Evolutionary conservation across 805 yeast genomes (phyloP).

Genomic region (Yueomyces sp.): DNA sequence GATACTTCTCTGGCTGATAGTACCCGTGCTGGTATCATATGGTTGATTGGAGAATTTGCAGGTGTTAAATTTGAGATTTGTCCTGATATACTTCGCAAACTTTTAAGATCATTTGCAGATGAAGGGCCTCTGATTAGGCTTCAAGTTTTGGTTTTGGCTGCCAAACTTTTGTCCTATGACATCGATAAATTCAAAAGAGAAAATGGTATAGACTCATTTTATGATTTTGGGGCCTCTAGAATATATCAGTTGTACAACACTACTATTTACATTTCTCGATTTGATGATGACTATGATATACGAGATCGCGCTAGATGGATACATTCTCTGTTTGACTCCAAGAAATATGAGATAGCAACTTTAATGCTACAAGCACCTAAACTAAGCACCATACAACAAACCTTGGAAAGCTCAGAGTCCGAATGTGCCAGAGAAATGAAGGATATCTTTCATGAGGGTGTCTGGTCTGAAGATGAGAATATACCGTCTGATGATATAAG

Average conservation of each 20-base stretch:
- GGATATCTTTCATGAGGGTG: too few relatives aligned
- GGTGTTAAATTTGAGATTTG: constrained; percentile 36
- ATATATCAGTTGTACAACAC: constrained; percentile 44
- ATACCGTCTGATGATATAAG: constrained; percentile 17
- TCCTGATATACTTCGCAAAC: constrained; percentile 60
- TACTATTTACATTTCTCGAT: constrained; percentile 50
- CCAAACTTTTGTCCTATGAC: constrained; percentile 53
- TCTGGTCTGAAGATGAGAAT: neutral
- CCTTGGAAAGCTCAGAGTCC: too few relatives aligned
- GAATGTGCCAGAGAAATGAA: neutral
- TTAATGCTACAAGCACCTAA: constrained; percentile 68
- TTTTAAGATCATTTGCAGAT: constrained; percentile 38
- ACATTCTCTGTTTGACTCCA: constrained; percentile 40
- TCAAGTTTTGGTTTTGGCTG: constrained; percentile 59
- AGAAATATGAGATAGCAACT: constrained; percentile 47
- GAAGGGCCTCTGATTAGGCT: constrained; percentile 50
- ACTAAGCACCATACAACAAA: constrained; percentile 22
- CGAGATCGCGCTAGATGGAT: constrained; percentile 78
- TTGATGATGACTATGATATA: constrained; percentile 63
- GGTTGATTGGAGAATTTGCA: constrained; percentile 83
- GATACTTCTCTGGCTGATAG: constrained; percentile 20
- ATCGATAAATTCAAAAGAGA: constrained; percentile 25
- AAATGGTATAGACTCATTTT: constrained; percentile 9
- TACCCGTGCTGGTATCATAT: constrained; percentile 74
- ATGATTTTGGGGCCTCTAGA: constrained; percentile 23